These are phyloP conservation scores for Hypoxylon rubiginosum DNA, from an alignment of 2,329 filamentous ascomycete genomes.

Conservation along the genomic window DNA sequence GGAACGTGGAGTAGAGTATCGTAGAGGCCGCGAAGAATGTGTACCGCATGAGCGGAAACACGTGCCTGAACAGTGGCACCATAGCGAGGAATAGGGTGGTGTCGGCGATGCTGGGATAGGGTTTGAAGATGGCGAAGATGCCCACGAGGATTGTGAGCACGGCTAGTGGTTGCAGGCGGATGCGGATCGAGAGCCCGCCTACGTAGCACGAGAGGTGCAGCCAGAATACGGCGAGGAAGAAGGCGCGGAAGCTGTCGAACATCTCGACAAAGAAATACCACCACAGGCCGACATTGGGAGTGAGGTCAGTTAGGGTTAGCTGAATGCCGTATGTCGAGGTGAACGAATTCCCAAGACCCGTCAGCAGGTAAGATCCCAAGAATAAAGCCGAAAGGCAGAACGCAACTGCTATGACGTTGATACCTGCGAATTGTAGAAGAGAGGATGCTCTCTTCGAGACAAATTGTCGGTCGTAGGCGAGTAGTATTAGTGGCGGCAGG, in stretches of 20 bases:
- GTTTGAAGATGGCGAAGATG: conserved; percentile 95
- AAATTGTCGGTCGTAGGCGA: conserved; percentile 79
- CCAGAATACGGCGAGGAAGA: conserved; percentile 99
- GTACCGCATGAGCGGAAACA: conserved; percentile 94
- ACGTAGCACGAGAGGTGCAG: conserved; percentile 93
- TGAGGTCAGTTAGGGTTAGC: conserved; percentile 89
- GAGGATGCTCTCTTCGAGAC: conserved; percentile 54
- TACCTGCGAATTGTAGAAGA: conserved; percentile 64
- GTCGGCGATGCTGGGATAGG: conserved; percentile 94
- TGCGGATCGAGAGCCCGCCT: conserved; percentile 83
- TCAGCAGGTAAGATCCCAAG: conserved; percentile 78
- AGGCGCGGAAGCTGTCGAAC: conserved; percentile 97
- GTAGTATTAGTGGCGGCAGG: conserved; percentile 82
- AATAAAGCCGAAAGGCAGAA: conserved; percentile 73
- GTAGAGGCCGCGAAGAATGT: conserved; percentile 87
- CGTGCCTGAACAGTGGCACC: conserved; percentile 87
- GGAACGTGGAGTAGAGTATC: conserved; percentile 86
- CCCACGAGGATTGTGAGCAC: conserved; percentile 87
- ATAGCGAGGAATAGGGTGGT: conserved; percentile 87
- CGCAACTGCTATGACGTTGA: conserved; percentile 66
- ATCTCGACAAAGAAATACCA: conserved; percentile 99
- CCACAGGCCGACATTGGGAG: conserved; percentile 96
- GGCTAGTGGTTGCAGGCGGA: conserved; percentile 88
- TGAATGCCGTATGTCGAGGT: conserved; percentile 93
- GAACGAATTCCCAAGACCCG: conserved; percentile 89